A percentile compares a stretch with the other conserved stretches of the same genome.
These are phyloP conservation scores for Santalum album DNA, from an alignment of 164 flowering plant genomes.

Conservation along the genomic window DNA sequence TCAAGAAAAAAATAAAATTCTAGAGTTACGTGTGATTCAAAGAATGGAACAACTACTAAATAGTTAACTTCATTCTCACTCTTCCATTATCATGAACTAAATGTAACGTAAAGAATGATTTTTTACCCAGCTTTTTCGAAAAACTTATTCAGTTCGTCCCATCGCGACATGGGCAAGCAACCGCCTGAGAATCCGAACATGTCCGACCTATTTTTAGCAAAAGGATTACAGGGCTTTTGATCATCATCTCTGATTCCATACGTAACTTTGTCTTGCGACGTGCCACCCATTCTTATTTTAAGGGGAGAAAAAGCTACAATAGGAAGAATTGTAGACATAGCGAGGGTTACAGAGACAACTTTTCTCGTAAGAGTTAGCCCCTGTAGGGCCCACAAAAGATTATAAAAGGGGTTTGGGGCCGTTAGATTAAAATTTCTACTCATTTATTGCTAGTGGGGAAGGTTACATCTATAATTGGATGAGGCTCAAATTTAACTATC, in stretches of 20 bases:
- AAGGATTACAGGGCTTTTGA: slow-evolving; percentile 8
- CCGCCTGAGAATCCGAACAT: slow-evolving; percentile 26
- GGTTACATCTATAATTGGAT: too few relatives aligned
- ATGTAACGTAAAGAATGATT: neutral
- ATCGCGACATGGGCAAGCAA: slow-evolving; percentile 19
- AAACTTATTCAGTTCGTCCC: slow-evolving; percentile 29
- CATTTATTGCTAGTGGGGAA: too few relatives aligned
- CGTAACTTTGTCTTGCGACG: slow-evolving; percentile 26
- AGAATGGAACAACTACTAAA: too few relatives aligned
- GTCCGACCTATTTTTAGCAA: slow-evolving; percentile 12
- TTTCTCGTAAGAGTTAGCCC: too few relatives aligned
- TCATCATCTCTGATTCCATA: slow-evolving; percentile 9
- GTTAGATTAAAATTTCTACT: too few relatives aligned
- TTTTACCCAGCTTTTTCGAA: slow-evolving; percentile 22
- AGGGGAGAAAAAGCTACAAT: slow-evolving; percentile 26
- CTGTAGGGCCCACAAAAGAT: neutral
- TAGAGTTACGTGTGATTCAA: too few relatives aligned
- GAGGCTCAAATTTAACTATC: too few relatives aligned
- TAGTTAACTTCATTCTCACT: too few relatives aligned
- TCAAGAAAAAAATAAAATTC: too few relatives aligned
- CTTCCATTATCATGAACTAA: too few relatives aligned
- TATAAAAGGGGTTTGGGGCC: too few relatives aligned
- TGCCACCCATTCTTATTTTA: slow-evolving; percentile 29
- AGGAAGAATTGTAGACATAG: neutral
- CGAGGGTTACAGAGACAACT: too few relatives aligned